Percentiles rank a stretch among this genome's conserved stretches.
phyloP scores from a whole-genome alignment of 805 yeast genomes.

The Candida argentea region DNA sequence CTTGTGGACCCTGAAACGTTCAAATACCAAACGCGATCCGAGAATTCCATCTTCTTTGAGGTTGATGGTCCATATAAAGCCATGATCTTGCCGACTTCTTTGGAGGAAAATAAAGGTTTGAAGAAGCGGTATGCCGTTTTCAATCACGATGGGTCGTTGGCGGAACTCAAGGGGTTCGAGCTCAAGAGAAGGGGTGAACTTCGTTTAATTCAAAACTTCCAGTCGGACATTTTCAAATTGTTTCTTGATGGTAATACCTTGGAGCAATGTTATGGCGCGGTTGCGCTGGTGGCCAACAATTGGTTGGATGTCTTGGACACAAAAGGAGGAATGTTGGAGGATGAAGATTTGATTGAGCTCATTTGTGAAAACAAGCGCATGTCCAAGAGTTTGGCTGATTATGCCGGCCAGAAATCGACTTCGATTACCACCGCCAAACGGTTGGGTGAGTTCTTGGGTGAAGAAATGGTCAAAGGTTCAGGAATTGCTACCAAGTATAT shows the following conservation, averaged over 20 bases:
- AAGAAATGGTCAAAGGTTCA: slow-evolving; percentile 92
- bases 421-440: slow-evolving; percentile 93
- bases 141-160: slow-evolving; percentile 86
- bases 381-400: slow-evolving; percentile 86
- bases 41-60: slow-evolving; percentile 92
- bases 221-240: slow-evolving; percentile 84
- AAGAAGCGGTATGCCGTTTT: slow-evolving; percentile 97
- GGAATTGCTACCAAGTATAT: slow-evolving; percentile 93
- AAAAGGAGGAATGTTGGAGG: slow-evolving; percentile 78
- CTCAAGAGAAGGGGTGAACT: slow-evolving; percentile 94
- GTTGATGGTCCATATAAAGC: slow-evolving; percentile 99
- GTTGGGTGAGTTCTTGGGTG: slow-evolving; percentile 89
- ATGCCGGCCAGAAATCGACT: slow-evolving; percentile 84
- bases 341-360: slow-evolving; percentile 86
- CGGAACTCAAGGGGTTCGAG: slow-evolving; percentile 95
- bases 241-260: slow-evolving; percentile 79
- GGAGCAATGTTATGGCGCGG: slow-evolving; percentile 76
- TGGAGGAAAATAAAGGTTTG: slow-evolving; percentile 94
- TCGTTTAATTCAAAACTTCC: slow-evolving; percentile 87
- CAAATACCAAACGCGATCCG: slow-evolving; percentile 70
- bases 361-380: slow-evolving; percentile 94
- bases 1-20: slow-evolving; percentile 58
- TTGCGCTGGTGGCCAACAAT: slow-evolving; percentile 85
- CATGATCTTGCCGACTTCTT: slow-evolving; percentile 93
- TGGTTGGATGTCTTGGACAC: slow-evolving; percentile 93